Evolutionary conservation across 2,329 filamentous ascomycete genomes (phyloP).

Genomic region (Zymoseptoria pseudotritici): DNA sequence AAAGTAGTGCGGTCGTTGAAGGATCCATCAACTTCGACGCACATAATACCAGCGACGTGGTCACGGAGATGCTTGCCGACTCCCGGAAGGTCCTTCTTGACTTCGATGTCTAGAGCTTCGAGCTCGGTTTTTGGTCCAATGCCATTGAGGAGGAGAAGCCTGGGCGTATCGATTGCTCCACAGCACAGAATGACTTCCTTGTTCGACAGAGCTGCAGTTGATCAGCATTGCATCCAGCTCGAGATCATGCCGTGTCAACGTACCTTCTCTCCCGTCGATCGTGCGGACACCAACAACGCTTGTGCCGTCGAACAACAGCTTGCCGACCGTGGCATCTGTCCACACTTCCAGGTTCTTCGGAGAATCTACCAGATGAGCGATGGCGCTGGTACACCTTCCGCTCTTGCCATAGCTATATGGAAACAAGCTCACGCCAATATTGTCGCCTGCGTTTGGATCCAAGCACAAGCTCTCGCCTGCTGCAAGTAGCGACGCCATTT

Average conservation of each 20-base stretch:
- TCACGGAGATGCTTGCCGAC: constrained; percentile 56
- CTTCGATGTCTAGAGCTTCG: constrained; percentile 44
- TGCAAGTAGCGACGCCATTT: neutral
- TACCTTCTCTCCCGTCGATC: neutral
- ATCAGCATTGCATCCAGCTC: neutral
- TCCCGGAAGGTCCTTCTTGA: constrained; percentile 50
- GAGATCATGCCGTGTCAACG: constrained; percentile 21
- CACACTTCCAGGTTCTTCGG: constrained; percentile 49
- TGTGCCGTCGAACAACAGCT: constrained; percentile 41
- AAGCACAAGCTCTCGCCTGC: constrained; percentile 6
- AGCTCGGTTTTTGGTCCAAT: constrained; percentile 51
- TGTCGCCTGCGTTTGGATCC: constrained; percentile 53
- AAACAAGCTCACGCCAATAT: constrained; percentile 47
- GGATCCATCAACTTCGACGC: constrained; percentile 29
- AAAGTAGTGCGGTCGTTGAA: constrained; percentile 37
- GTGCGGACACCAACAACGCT: constrained; percentile 37
- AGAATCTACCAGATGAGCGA: constrained; percentile 38
- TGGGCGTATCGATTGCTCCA: constrained; percentile 35
- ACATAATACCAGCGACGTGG: constrained; percentile 36
- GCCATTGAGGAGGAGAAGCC: constrained; percentile 51
- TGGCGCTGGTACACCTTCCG: constrained; percentile 42
- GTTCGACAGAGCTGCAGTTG: constrained; percentile 13
- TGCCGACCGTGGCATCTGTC: constrained; percentile 43
- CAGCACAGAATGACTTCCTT: constrained; percentile 35
- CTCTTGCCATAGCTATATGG: constrained; percentile 47